A percentile compares a stretch with the other conserved stretches of the same genome.
Conservation (phyloP, 352 stramenopile species). For the Hyaloperonospora arabidopsidis region DNA sequence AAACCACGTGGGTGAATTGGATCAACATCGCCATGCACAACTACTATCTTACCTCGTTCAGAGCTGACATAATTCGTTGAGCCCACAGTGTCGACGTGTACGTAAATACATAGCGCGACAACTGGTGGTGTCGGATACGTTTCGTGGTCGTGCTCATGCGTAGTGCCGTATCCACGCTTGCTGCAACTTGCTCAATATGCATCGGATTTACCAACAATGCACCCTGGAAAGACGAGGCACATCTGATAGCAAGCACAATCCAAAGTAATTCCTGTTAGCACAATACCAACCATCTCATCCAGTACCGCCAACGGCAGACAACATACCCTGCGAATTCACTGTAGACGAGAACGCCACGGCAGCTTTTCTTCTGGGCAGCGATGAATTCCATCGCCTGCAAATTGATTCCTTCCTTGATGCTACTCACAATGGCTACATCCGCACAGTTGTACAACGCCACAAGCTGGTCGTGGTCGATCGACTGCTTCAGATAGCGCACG, state of each 20-base stretch:
- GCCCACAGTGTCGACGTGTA: slow-evolving; percentile 85
- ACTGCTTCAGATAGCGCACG: slow-evolving; percentile 84
- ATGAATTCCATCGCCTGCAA: slow-evolving; percentile 89
- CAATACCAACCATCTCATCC: neutral
- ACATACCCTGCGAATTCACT: slow-evolving; percentile 83
- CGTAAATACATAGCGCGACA: slow-evolving; percentile 83
- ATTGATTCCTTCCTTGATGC: slow-evolving; percentile 88
- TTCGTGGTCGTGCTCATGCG: slow-evolving; percentile 85
- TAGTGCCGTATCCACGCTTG: slow-evolving; percentile 74
- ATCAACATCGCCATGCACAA: neutral
- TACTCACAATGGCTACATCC: slow-evolving; percentile 84
- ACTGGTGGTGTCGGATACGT: slow-evolving; percentile 77
- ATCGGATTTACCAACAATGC: slow-evolving; percentile 85
- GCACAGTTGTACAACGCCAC: slow-evolving; percentile 85
- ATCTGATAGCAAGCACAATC: slow-evolving; percentile 28
- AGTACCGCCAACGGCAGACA: neutral
- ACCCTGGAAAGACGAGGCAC: slow-evolving; percentile 82
- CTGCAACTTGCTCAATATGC: slow-evolving; percentile 84
- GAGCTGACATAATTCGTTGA: slow-evolving; percentile 74
- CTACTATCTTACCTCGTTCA: slow-evolving; percentile 44
- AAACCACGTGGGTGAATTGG: neutral
- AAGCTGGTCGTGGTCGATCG: slow-evolving; percentile 80
- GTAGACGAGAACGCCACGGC: slow-evolving; percentile 84
- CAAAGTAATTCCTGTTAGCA: slow-evolving; percentile 3
- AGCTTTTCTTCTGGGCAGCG: slow-evolving; percentile 70